Base-by-base conservation (phyloP, 2,329 filamentous ascomycete species). In the Calcarisporium arbuscula region DNA sequence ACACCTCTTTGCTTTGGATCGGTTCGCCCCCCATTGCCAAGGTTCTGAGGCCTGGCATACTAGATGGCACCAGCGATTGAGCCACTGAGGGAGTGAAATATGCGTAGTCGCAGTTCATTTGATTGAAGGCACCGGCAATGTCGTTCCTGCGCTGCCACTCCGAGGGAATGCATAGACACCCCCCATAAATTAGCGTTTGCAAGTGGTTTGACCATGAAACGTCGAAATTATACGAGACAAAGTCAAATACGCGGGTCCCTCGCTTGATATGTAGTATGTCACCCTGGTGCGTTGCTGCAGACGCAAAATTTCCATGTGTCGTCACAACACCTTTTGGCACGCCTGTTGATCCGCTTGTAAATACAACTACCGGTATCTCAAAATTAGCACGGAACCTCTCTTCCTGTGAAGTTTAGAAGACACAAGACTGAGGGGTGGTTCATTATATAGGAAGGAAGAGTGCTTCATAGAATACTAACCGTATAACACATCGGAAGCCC, bases 261-360 rank as follows among this genome's bases (percentile, higher is more conserved):
- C 19, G 27, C 5, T 20, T 28, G 25, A 46, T 38, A 9, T 39
- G 32, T 4, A 44, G 39, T 10, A 33, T 30, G 16, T 35, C 22
- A 18, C 28, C 28, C 19, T 47, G 39, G 18, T 45, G 33, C 1
- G 17, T 25, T 16, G 40, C 36, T 5, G 43, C 30, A 11, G 36
- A 42, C 21, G 38, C 34, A 18, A 46, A 41, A 16, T 41, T 41
- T 3, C 33, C 36, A 33, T 50, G 48, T 8, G 44, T 41, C 11
- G 54, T 42, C 17, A 69, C 55, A n/a, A 71, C 65, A 22, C 68
- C 69, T 51, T 73, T 73, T 3, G 69, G 69, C 21, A 54, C 53
- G 5, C 69, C 69, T 1, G 68, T 72, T 15, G 62, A 68, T 12
- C 69, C 69, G 12, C 68, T 72, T n/a, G 70, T 72, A 44, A 72